Evolutionary conservation across 768 basidiomycete species (phyloP), one percentile per base, ranked within the genome.

Genomic region (Pleurotus platypus): DNA sequence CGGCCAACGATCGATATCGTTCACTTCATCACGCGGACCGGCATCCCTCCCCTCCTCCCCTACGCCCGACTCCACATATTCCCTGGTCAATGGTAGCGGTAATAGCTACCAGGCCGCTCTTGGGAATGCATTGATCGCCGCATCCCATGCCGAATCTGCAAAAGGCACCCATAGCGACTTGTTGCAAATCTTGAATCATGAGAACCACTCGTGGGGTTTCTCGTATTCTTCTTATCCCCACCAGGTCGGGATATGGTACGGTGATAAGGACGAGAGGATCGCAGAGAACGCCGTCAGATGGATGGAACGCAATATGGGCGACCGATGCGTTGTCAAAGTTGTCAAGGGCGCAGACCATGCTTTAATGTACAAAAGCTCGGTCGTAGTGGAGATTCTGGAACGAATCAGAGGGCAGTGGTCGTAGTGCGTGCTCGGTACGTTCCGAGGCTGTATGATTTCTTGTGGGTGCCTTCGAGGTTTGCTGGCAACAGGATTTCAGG

Each of bases 81-180:
- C 76, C 6, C 70, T 72, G 15, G 73, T 69, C 61, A 64, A 67
- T 24, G 63, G 61, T 57, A 61, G 62, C 59, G 70, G 67, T 20
- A 77, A 65, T 57, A 67, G 74, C 24, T 82, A 82, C 64, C 89
- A 91, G 61, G 86, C 82, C 12, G 80, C 86, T 2, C 78, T 98
- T n/a, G 92, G 88, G 37, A 93, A 90, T 58, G 94, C 94, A 2
- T 79, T 99, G 30, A 86, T 95, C 43, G 92, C 92, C 20, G 96
- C 96, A 0, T 95, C 94, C 1, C 95, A 99, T 68, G 89, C 95
- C 2, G 96, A 98, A 68, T 94, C 93, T 4, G 83, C 93, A 22
- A 88, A 87, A 61, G 95, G 97, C 48, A 91, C 90, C 0, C 92
- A 96, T 63, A 82, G 85, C 57, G 97, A 99, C 72, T 81, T 99